Evolutionary conservation across 148 eudicot species (phyloP).

Genomic region (Polygonum aviculare): DNA sequence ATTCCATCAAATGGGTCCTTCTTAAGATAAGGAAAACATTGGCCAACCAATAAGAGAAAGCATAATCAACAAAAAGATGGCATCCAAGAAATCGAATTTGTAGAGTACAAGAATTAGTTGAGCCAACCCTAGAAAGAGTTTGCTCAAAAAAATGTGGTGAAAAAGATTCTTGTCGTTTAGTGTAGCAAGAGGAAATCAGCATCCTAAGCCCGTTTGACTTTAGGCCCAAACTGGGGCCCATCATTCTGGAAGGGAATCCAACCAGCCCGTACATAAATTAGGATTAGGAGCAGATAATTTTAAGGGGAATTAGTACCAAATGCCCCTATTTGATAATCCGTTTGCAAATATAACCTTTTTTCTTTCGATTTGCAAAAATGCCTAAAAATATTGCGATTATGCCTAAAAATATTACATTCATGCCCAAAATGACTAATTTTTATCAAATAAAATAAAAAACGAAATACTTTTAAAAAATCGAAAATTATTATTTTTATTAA

Average conservation of each 20-base stretch:
- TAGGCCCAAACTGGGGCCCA: slow-evolving; percentile 3
- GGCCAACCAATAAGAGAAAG: background rate
- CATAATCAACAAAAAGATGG: background rate
- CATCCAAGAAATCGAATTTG: background rate
- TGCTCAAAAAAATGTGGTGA: background rate
- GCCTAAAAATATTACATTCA: too few relatives aligned
- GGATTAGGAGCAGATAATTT: too few relatives aligned
- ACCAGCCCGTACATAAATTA: background rate
- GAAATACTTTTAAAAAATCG: too few relatives aligned
- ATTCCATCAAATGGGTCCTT: background rate
- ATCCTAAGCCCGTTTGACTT: background rate
- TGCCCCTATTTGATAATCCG: too few relatives aligned
- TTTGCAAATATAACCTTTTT: too few relatives aligned
- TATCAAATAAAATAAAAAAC: too few relatives aligned
- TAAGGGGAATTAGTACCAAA: too few relatives aligned
- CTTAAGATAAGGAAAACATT: background rate
- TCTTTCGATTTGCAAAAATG: too few relatives aligned
- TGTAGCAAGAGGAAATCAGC: background rate
- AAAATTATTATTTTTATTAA: too few relatives aligned
- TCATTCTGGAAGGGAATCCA: background rate
- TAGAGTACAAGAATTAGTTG: background rate
- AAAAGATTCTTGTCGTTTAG: slow-evolving; percentile 7
- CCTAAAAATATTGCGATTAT: too few relatives aligned
- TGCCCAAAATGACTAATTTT: too few relatives aligned
- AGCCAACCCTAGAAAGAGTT: background rate